Evolutionary conservation across 2,329 filamentous ascomycete species (phyloP).

Genomic region (Pyricularia pennisetigena): DNA sequence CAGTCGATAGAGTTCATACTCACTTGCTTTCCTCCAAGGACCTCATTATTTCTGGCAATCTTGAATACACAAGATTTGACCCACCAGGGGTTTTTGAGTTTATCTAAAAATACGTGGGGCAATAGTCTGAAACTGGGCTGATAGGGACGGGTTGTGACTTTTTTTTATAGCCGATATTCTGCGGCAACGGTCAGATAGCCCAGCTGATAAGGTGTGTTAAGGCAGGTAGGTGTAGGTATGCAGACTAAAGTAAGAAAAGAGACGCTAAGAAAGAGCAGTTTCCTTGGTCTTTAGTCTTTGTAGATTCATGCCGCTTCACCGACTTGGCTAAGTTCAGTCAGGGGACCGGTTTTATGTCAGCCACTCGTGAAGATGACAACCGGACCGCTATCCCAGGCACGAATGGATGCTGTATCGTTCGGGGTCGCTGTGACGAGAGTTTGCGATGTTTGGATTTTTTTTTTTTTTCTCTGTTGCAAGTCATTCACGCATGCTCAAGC

Average conservation of each 20-base stretch:
- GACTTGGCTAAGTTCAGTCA: neutral
- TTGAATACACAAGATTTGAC: no score
- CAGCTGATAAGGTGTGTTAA: no score
- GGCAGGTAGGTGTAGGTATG: neutral
- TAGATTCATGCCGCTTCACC: neutral
- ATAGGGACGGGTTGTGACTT: neutral
- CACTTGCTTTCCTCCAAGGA: constrained; percentile 42
- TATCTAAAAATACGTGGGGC: neutral
- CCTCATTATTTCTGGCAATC: constrained; percentile 30
- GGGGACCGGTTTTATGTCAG: neutral
- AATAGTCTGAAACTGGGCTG: neutral
- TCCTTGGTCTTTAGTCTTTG: neutral
- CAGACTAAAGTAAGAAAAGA: neutral
- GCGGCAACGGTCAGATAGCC: no score
- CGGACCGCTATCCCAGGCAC: neutral
- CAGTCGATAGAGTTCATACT: neutral
- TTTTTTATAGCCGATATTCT: neutral
- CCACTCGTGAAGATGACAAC: neutral
- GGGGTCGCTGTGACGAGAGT: neutral
- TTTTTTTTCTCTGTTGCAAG: neutral
- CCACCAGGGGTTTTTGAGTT: neutral
- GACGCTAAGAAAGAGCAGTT: neutral
- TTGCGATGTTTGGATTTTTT: neutral
- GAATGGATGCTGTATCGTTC: neutral
- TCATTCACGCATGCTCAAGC: neutral